Percentiles rank a stretch among this genome's conserved stretches.
These are phyloP conservation scores for Ogataea angusta DNA, from an alignment of 805 yeast genomes.

Conservation along the genomic window DNA sequence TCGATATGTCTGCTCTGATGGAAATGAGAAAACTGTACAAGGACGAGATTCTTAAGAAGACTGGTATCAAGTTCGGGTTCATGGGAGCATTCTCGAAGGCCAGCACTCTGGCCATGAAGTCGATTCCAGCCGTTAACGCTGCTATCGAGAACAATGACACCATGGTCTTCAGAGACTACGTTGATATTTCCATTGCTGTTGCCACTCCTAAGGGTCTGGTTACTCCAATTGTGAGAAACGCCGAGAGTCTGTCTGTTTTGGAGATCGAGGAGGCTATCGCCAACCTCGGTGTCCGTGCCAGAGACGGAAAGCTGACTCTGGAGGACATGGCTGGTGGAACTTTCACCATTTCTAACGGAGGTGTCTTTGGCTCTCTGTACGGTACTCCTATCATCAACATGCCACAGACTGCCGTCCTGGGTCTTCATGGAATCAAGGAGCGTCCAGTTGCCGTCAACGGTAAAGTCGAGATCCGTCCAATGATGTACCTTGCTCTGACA, in stretches of 20 bases:
- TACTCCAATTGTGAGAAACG: constrained; percentile 96
- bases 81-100: constrained; percentile 99
- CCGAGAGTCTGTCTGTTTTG: constrained; percentile 82
- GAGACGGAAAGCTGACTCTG: constrained; percentile 92
- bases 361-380: constrained; percentile 95
- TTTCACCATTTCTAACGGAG: constrained; percentile 98
- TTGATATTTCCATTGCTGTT: constrained; percentile 93
- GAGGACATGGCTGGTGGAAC: constrained; percentile 99
- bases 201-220: constrained; percentile 99
- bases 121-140: constrained; percentile 92
- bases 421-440: constrained; percentile 95
- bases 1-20: constrained; percentile 88
- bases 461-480: constrained; percentile 93
- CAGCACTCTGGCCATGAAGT: constrained; percentile 86
- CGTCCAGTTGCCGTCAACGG: constrained; percentile 97
- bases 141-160: constrained; percentile 90
- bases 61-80: constrained; percentile 94
- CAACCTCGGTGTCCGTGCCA: constrained; percentile 83
- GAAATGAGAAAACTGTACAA: constrained; percentile 95
- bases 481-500: constrained; percentile 98
- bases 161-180: constrained; percentile 93
- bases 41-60: constrained; percentile 91
- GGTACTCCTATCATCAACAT: constrained; percentile 98
- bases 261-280: constrained; percentile 88
- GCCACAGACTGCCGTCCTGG: constrained; percentile 98